Evolutionary conservation across 2,329 filamentous ascomycete species (phyloP), one percentile per base, ranked within the genome.

Genomic region (Aspergillus puulaauensis): DNA sequence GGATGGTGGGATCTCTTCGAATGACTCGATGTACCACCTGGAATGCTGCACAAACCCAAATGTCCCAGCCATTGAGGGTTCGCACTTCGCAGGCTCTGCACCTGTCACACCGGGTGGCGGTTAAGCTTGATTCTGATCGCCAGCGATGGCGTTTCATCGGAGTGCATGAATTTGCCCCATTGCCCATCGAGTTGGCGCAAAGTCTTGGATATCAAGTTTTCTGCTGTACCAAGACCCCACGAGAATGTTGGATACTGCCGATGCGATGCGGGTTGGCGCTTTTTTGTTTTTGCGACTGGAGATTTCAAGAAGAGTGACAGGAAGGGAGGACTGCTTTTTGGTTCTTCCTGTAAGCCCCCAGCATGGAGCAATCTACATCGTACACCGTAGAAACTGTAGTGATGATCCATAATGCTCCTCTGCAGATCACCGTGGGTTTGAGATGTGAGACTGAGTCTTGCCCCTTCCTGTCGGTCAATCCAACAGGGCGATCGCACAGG

Each of bases 1-100:
- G 27, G 27, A 31, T 31, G 27, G 47, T 37, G 31, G 23, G 24
- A 41, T 40, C n/a, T 45, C 31, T 45, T 56, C 21, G 23, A 50
- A 45, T 60, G 57, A 54, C 45, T 56, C 44, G 56, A 61, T 49
- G 54, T 57, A 43, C 54, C 31, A 57, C 59, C 39, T 15, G 39
- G 31, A 41, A 54, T 54, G 40, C 57, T 56, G 52, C 52, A 59
- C 37, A 35, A 21, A 46, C 40, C 9, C 21, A 46, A 41, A 35
- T 7, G 21, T 21, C 35, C 33, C 35, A 47, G 23, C 59, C 56
- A 54, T 53, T 56, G 48, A 56, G 45, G 31, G 47, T 15, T 8
- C 15, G 12, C 17, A 41, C 41, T 21, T 6, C 15, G 12, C 17
- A 41, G 27, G 39, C 40, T 33, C 23, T 43, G n/a, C 50, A 43